Base-by-base conservation (phyloP, 2,329 filamentous ascomycete genomes). In the Elsinoe necatrix region DNA sequence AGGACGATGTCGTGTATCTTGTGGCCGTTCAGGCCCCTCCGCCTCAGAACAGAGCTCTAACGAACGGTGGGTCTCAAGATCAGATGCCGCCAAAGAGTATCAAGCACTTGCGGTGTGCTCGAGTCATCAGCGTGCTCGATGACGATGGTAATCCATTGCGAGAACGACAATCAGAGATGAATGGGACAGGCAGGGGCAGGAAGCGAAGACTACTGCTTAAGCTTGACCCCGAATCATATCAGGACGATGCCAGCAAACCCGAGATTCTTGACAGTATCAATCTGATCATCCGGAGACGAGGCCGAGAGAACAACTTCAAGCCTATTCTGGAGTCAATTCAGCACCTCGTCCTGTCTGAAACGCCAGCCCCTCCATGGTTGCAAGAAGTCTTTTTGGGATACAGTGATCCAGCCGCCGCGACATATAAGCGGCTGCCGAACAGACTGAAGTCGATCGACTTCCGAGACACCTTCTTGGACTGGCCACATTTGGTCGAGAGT, bases 341-440 rank as follows among this genome's bases (percentile, higher is more conserved):
- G 66, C 87, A 83, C 61, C 79, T 98, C 27, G 86, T 89, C 1
- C 77, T 95, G 31, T 90, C 90, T 0, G 88, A 95, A 63, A 84
- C 92, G 18, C 87, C 88, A 5, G 78, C 97, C 55, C 90, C 93
- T 12, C 81, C 85, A 1, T 98, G 93, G 93, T 77, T 98, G 42
- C 89, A 95, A 65, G 93, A 97, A 63, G 92, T 97, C 8, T 98
- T 97, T 70, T 76, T 98, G n/a, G 93, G 93, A 2, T 97, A 95
- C 69, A 93, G 93, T 47, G 91, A 98, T 70, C 92, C 93, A 58
- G 81, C 89, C 27, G 85, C 87, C 58, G 93, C 93, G 31, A 87
- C 83, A 20, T 95, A 95, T 73, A 89, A 87, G 61, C 85, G 89
- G 52, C 74, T 98, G 14, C 74, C 87, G 1, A 93, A 89, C 68